Conservation (phyloP, 805 yeast genomes). For the Metschnikowia vanudenii region DNA sequence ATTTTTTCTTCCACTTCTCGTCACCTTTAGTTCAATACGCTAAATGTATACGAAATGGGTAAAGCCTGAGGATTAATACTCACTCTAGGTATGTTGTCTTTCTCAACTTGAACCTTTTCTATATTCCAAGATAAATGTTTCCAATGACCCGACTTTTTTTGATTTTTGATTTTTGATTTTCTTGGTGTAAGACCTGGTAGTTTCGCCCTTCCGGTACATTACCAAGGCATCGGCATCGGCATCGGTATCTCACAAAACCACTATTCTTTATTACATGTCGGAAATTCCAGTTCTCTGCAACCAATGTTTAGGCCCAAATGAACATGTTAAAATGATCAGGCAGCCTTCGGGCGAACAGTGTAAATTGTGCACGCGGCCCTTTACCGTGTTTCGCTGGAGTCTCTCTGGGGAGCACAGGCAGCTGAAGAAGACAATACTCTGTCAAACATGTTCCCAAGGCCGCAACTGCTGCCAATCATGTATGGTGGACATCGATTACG, state of each 20-base stretch:
- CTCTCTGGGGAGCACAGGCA: slow-evolving; percentile 41
- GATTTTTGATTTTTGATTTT: neutral
- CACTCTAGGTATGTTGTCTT: no score
- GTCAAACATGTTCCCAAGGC: slow-evolving; percentile 75
- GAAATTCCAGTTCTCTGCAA: slow-evolving; percentile 68
- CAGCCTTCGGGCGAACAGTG: slow-evolving; percentile 78
- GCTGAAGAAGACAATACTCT: slow-evolving; percentile 64
- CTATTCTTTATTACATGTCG: slow-evolving; percentile 6
- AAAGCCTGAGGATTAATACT: no score
- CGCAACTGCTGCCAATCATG: slow-evolving; percentile 88
- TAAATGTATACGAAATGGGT: no score
- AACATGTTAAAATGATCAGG: slow-evolving; percentile 67
- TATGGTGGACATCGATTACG: slow-evolving; percentile 75
- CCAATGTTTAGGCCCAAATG: slow-evolving; percentile 65
- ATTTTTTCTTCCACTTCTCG: no score
- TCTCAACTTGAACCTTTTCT: no score
- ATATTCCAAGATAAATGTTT: no score
- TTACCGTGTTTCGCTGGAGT: slow-evolving; percentile 77
- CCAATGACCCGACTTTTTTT: no score
- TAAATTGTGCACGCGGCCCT: slow-evolving; percentile 80
- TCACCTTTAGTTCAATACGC: neutral
- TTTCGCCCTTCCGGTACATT: slow-evolving; percentile 1
- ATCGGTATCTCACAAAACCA: slow-evolving; percentile 1
- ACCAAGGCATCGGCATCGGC: neutral
- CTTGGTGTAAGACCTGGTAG: neutral